Base-by-base conservation (phyloP, 768 basidiomycete genomes). In the Russula griseocarnosa region DNA sequence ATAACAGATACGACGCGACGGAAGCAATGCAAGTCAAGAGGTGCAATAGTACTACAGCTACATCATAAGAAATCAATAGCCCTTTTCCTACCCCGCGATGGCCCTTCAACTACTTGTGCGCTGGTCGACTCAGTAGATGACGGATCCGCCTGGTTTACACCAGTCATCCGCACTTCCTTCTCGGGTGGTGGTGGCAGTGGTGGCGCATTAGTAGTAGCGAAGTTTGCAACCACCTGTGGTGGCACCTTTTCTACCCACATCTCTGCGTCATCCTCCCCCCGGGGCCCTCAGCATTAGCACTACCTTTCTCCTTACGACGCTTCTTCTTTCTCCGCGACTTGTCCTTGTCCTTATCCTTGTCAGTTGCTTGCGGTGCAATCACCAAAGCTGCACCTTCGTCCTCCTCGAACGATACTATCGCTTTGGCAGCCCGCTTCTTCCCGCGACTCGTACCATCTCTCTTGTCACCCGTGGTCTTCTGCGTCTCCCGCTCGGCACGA, bases 371-470 rank as follows among this genome's bases (percentile, higher is more conserved):
- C 18, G 71, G 67, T 13, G 67, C 63, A 7, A 72, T 69, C 34
- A 63, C 66, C 47, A 69, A 62, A 6, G 67, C 74, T 8, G 76
- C 79, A 26, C 72, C 79, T 0, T 79, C 86, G 47, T 86, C 88
- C 70, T 90, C 92, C 62, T 89, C 77, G 71, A 95, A 94, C 9
- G 90, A 91, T 38, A 94, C 81, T 9, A 91, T 77, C 5, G 81
- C 71, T 61, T 80, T 81, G 64, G 77, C 77, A 58, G 80, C 78
- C 59, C 82, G 78, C 71, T 82, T 85, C 14, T 82, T 80, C 22
- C 73, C 71, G 47, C 74, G 63, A n/a, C 38, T 16, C 38, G 38
- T 13, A 16, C 24, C 63, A 1, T 55, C 58, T 32, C 55, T 64
- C 30, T 55, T 54, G 28, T 76, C 59, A 22, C 81, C 79, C 16